Evolutionary conservation across 257 asterid genomes (phyloP).

Genomic region (Solanum commersonii): DNA sequence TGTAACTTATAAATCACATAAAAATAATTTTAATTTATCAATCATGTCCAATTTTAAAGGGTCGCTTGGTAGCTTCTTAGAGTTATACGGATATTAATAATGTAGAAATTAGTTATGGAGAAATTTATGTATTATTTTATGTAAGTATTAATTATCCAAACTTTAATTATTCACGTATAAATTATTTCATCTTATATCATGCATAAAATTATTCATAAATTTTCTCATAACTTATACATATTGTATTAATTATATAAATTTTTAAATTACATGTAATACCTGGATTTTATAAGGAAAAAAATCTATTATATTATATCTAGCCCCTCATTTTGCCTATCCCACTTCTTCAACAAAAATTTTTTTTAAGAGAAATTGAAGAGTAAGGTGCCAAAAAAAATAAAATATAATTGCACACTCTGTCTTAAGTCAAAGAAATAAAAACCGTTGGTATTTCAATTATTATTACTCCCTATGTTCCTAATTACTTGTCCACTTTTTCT

Average conservation of each 20-base stretch:
- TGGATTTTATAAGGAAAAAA: no score
- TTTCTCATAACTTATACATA: no score
- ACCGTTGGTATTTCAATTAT: not conserved
- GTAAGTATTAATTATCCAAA: no score
- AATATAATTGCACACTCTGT: not conserved
- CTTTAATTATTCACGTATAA: no score
- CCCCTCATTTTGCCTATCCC: not conserved
- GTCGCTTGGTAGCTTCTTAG: not conserved
- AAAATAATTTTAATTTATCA: no score
- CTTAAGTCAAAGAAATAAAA: not conserved
- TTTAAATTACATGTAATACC: no score
- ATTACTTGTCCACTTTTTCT: rapidly evolving
- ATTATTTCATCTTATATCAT: not conserved
- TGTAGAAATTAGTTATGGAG: no score
- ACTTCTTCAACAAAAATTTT: not conserved
- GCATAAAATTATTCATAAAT: not conserved
- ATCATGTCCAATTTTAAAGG: not conserved
- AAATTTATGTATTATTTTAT: no score
- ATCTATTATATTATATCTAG: no score
- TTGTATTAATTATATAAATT: not conserved
- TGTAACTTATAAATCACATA: not conserved
- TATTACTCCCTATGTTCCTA: not conserved
- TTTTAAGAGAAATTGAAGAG: not conserved
- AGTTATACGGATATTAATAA: no score
- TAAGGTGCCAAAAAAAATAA: not conserved